A percentile compares a stretch with the other conserved stretches of the same genome.
Evolutionary conservation across 345 rosid species (phyloP).

Genomic region (Rhodamnia argentea): DNA sequence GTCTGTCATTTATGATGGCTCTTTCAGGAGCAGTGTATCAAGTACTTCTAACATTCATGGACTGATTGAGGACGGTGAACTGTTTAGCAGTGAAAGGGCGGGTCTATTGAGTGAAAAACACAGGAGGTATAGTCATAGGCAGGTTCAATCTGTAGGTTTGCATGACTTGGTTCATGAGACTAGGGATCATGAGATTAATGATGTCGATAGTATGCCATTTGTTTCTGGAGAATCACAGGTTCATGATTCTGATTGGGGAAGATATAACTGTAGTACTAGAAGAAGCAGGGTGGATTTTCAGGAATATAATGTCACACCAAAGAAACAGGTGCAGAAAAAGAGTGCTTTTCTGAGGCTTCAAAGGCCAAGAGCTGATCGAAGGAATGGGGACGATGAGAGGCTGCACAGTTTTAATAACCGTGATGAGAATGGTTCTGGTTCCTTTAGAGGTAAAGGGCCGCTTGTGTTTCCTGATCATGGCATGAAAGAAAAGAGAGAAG

Average conservation of each 20-base stretch:
- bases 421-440: slow-evolving; percentile 28
- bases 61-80: slow-evolving; percentile 7
- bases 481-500: slow-evolving; percentile 36
- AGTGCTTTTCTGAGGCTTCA: slow-evolving; percentile 87
- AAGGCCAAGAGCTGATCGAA: slow-evolving; percentile 25
- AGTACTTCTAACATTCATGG: slow-evolving; percentile 17
- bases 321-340: slow-evolving; percentile 64
- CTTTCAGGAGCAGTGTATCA: slow-evolving; percentile 29
- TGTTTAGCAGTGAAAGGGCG: slow-evolving; percentile 14
- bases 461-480: slow-evolving; percentile 19
- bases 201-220: slow-evolving; percentile 15
- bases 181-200: slow-evolving; percentile 6
- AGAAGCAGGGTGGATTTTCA: slow-evolving; percentile 40
- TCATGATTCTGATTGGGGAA: slow-evolving; percentile 26
- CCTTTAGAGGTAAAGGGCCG: slow-evolving; percentile 41
- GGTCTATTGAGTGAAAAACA: slow-evolving; percentile 22
- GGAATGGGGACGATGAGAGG: slow-evolving; percentile 41
- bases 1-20: slow-evolving; percentile 4
- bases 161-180: slow-evolving; percentile 12
- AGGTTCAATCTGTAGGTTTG: slow-evolving; percentile 6
- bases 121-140: slow-evolving; percentile 23
- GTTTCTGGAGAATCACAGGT: slow-evolving; percentile 22
- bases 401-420: slow-evolving; percentile 20
- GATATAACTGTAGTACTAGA: slow-evolving; percentile 27
- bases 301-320: slow-evolving; percentile 35